Evolutionary conservation across 208 protist genomes (phyloP).

Genomic region (Leishmania tarentolae): DNA sequence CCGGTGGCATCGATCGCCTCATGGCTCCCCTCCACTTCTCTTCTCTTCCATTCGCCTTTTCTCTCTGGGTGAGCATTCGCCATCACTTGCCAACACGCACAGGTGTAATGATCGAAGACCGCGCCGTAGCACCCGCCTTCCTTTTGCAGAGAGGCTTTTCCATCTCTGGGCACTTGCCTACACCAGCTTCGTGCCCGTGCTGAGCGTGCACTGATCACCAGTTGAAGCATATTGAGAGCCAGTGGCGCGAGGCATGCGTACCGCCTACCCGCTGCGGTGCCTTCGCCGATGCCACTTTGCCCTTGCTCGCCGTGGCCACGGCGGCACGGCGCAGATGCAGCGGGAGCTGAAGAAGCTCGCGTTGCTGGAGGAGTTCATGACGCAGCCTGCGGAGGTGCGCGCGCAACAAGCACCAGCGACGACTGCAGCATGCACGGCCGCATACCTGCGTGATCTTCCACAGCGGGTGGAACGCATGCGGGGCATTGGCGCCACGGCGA

Average conservation of each 20-base stretch:
- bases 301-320: conserved; percentile 36
- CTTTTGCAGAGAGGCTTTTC: background rate
- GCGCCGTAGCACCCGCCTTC: background rate
- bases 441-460: conserved; percentile 31
- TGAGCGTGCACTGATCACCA: background rate
- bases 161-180: background rate
- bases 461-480: conserved; percentile 25
- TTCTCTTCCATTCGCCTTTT: background rate
- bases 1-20: background rate
- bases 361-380: conserved; percentile 30
- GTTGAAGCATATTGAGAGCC: background rate
- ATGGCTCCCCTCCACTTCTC: background rate
- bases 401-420: conserved; percentile 3
- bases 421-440: conserved; percentile 2
- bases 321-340: conserved; percentile 25
- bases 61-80: background rate
- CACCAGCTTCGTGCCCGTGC: background rate
- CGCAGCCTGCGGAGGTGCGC: conserved; percentile 8
- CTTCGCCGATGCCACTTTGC: background rate
- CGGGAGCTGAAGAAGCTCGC: conserved; percentile 32
- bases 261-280: background rate
- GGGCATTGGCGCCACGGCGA: background rate
- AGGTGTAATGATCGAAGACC: background rate
- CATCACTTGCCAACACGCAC: background rate
- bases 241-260: background rate